Evolutionary conservation across 2,329 filamentous ascomycete genomes (phyloP), one percentile per base, ranked within the genome.

Genomic region (Xylaria sp.): DNA sequence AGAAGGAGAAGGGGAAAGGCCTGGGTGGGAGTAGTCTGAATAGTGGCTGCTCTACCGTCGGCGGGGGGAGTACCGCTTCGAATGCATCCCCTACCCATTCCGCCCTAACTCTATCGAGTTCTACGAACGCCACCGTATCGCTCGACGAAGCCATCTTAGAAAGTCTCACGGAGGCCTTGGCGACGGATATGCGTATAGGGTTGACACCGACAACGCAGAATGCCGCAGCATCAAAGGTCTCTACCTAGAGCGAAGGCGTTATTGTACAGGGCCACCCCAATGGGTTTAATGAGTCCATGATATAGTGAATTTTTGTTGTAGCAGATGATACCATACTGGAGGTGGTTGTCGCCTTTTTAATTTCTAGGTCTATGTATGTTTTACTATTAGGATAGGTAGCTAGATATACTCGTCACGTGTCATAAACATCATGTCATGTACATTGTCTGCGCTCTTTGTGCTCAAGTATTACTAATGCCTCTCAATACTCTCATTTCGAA

Each of bases 81-180:
- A 69, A 69, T 9, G 59, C 56, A 32, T 61, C 54, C 24, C 54
- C 21, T n/a, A 11, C n/a, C 4, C 19, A 19, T 30, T 36, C 61
- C 0, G 51, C 48, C 9, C 48, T 67, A 32, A 58, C 47, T 19
- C 21, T 55, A 45, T 36, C 36, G 8, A 47, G n/a, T 59, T 34
- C 68, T 30, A n/a, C 54, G 12, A 55, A 50, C 12, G 65, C 54
- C 5, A 69, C 60, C 30, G 64, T 75, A 60, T 73, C 72, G 17
- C 74, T 77, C 34, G 68, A 76, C 63, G 73, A 72, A n/a, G 72
- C 72, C 8, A 68, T 78, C 36, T 63, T 75, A 8, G 75, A 73
- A 30, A 77, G 74, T 30, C 75, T 79, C 42, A 71, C 72, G 39
- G 77, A 79, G 64, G 77, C 77, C 34, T 75, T 79, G 74, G 70